Evolutionary conservation across 176 grass and related monocot species (phyloP), one percentile per base, ranked within the genome.

Genomic region (Rhynchospora tenuis): DNA sequence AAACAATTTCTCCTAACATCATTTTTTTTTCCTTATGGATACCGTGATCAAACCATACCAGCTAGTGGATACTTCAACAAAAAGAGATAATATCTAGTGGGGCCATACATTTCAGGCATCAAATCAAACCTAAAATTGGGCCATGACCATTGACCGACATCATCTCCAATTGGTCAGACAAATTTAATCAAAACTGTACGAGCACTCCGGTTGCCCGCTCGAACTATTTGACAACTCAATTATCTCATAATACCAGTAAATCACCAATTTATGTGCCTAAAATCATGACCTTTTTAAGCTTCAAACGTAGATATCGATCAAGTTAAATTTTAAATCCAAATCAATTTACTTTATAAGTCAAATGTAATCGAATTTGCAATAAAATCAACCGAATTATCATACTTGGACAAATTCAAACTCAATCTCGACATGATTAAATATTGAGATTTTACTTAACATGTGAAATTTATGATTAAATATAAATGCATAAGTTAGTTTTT

Each of bases 81-180:
- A 76, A 27, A 29, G 19, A 15, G 0, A 56, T 77, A 77, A 29
- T 31, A 77, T 77, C 73, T 19, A 19, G 26, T 5, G 73, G 50
- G 48, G 15, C 46, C 48, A 52, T 29, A 68, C 65, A 13, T 74
- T 52, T 12, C 24, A 31, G 73, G 13, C 46, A 52, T 75, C 47
- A 80, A 82, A 64, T 82, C 17, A 64, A 29, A 66, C 16, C 59
- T 82, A 82, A 52, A 82, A 82, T 38, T 67, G 80, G 80, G 51
- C 43, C 59, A 67, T 65, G 61, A 55, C 59, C 20, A 54, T 65
- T 82, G 80, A 82, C 80, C 80, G 61, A 82, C 43, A 82, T 65
- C 31, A 67, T 67, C 38, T 66, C 59, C 43, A 46, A 66, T 82
- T 62, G 43, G 6, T 65, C 60, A 65, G n/a, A 82, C 44, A 66